A percentile compares a stretch with the other conserved stretches of the same genome.
phyloP scores from a whole-genome alignment of 2,329 filamentous ascomycete genomes.

The Fusarium buharicum region DNA sequence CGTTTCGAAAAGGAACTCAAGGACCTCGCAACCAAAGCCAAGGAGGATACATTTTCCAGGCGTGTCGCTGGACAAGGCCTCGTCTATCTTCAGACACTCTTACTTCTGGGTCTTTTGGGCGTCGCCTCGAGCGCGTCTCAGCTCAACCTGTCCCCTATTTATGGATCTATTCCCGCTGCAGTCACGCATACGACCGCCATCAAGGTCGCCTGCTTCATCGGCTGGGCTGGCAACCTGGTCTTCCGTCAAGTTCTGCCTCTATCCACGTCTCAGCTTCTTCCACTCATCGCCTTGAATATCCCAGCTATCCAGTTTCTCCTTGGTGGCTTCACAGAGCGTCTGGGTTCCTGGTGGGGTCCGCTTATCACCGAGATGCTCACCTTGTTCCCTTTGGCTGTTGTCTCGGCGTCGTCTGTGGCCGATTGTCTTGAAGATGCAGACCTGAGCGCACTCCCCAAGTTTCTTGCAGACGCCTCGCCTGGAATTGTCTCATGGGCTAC shows the following conservation, averaged over 20 bases:
- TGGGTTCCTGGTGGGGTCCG: slow-evolving; percentile 79
- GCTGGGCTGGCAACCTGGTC: slow-evolving; percentile 74
- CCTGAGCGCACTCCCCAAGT: slow-evolving; percentile 63
- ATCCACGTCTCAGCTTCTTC: slow-evolving; percentile 66
- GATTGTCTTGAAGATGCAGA: slow-evolving; percentile 72
- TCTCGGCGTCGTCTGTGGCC: slow-evolving; percentile 72
- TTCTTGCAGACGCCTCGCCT: slow-evolving; percentile 70
- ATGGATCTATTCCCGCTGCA: slow-evolving; percentile 82
- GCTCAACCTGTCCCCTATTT: slow-evolving; percentile 84
- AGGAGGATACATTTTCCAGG: slow-evolving; percentile 47
- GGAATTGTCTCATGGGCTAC: slow-evolving; percentile 74
- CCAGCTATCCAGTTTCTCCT: slow-evolving; percentile 78
- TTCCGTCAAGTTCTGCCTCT: slow-evolving; percentile 59
- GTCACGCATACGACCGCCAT: slow-evolving; percentile 76
- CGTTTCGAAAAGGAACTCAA: slow-evolving; percentile 66
- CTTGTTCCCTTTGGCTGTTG: slow-evolving; percentile 73
- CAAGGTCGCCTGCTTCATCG: slow-evolving; percentile 73
- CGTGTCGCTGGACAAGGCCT: slow-evolving; percentile 52
- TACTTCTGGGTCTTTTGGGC: slow-evolving; percentile 56
- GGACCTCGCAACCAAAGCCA: slow-evolving; percentile 59
- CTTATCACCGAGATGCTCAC: slow-evolving; percentile 78
- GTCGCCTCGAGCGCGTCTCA: slow-evolving; percentile 76
- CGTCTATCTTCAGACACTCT: slow-evolving; percentile 51
- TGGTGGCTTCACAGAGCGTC: slow-evolving; percentile 70
- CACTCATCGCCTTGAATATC: slow-evolving; percentile 78